Evolutionary conservation across 2,329 filamentous ascomycete species (phyloP), one percentile per base, ranked within the genome.

Genomic region (Nannizzia gypsea): DNA sequence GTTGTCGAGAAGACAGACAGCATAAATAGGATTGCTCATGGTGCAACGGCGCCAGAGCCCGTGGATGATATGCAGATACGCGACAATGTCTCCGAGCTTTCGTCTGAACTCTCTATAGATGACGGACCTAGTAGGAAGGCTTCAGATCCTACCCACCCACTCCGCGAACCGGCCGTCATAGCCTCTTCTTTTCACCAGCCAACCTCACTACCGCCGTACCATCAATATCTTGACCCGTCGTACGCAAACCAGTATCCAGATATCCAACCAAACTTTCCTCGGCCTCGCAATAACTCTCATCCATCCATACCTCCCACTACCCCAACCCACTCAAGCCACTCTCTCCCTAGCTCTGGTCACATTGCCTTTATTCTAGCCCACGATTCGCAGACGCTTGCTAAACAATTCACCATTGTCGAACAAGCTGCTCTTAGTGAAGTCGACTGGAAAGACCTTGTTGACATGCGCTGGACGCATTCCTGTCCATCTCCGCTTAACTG

Each of bases 361-460:
- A 71, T 84, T 22, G 83, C 83, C 0, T 86, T 86, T 66, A 73
- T 86, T 28, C 74, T 86, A n/a, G 80, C 81, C 0, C 84, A 81
- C 61, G 81, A 83, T 65, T 83, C 83, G 1, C 78, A 82, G 61
- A 68, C 79, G 3, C 75, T 86, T 58, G 83, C 83, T 1, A 79
- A 85, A 66, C 83, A 86, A 66, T 77, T 86, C 61, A 86, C 83
- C 1, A 73, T 86, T 62, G 78, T 86, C 48, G 83, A 86, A 66
- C 83, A 84, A 69, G 83, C 84, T 58, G 83, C 83, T 1, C 70
- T 86, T 26, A 82, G 83, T 62, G 83, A 86, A 65, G 80, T 86
- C 59, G 83, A 86, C 66, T 86, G 83, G 83, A 81, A 80, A 65
- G 83, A 86, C 63, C 72, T 86, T 31, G 81, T 86, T 57, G 81